These are phyloP conservation scores for Xylariaceae sp. DNA, from an alignment of 2,329 filamentous ascomycete genomes.

Conservation along the genomic window DNA sequence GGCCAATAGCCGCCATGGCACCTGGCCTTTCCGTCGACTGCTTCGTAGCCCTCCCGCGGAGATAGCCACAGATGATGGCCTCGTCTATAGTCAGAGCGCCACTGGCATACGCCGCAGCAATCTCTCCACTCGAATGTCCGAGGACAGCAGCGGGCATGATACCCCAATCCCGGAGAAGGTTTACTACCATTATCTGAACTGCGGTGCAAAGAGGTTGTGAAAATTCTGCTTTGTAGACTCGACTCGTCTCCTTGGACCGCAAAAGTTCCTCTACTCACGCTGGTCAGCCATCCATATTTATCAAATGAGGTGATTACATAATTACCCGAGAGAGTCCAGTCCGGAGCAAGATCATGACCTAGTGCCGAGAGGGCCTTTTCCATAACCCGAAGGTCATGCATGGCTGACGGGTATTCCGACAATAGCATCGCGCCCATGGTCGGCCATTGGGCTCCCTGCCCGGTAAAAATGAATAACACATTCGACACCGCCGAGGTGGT, in stretches of 20 bases:
- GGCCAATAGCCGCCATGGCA: constrained; percentile 51
- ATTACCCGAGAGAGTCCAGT: constrained; percentile 13
- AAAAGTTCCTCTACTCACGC: constrained; percentile 5
- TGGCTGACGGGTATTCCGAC: background rate
- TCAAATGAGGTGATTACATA: background rate
- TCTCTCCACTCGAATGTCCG: constrained; percentile 48
- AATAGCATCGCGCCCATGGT: constrained; percentile 1
- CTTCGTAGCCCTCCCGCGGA: constrained; percentile 47
- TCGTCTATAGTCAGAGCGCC: constrained; percentile 44
- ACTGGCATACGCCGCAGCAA: constrained; percentile 51
- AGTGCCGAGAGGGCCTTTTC: constrained; percentile 1
- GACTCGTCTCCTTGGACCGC: background rate
- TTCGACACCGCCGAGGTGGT: background rate
- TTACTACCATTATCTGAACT: constrained; percentile 29
- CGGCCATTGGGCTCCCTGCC: constrained; percentile 22
- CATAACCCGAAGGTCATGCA: background rate
- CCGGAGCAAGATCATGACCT: constrained; percentile 2
- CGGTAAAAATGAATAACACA: constrained; percentile 9
- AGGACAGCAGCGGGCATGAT: constrained; percentile 23
- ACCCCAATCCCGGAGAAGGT: constrained; percentile 18
- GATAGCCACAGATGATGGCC: constrained; percentile 50
- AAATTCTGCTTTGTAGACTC: constrained; percentile 6
- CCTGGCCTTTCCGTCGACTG: constrained; percentile 12
- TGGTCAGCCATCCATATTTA: background rate
- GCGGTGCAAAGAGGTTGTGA: constrained; percentile 38